A percentile compares a stretch with the other conserved stretches of the same genome.
Conservation (phyloP, 345 rosid genomes). For the Brassica juncea region DNA sequence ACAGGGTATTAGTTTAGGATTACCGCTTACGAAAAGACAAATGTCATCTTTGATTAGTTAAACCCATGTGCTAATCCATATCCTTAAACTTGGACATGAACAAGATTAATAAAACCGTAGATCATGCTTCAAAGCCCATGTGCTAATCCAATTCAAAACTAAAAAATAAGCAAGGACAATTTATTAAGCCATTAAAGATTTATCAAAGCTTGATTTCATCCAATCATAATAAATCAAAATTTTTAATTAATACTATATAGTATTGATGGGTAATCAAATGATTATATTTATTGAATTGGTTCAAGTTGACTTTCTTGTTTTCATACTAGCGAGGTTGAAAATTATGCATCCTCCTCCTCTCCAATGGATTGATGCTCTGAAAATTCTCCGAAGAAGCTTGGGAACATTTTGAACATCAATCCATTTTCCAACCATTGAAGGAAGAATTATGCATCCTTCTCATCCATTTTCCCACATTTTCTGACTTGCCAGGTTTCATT, state of each 20-base stretch:
- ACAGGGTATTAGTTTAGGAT: not conserved
- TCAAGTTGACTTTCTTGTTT: not conserved
- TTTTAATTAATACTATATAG: not conserved
- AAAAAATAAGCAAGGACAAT: not conserved
- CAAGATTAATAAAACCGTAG: not conserved
- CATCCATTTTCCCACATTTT: not conserved
- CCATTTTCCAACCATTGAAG: not conserved
- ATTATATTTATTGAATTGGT: not conserved
- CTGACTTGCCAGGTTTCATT: not conserved
- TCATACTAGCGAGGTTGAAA: not conserved
- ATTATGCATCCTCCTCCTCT: not conserved
- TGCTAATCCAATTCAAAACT: not conserved
- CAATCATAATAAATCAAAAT: not conserved
- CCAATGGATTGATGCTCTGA: not conserved
- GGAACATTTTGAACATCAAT: not conserved
- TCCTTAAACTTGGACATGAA: not conserved
- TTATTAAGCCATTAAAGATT: not conserved
- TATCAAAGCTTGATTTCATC: not conserved
- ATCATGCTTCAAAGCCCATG: not conserved
- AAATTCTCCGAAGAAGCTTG: not conserved
- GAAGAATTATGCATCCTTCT: not conserved
- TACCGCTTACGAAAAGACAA: not conserved
- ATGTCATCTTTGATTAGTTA: not conserved
- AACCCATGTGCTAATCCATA: not conserved
- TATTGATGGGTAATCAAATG: not conserved